A percentile compares a stretch with the other conserved stretches of the same genome.
phyloP scores from a whole-genome alignment of 768 basidiomycete species.

The Pseudohyphozyma bogoriensis region DNA sequence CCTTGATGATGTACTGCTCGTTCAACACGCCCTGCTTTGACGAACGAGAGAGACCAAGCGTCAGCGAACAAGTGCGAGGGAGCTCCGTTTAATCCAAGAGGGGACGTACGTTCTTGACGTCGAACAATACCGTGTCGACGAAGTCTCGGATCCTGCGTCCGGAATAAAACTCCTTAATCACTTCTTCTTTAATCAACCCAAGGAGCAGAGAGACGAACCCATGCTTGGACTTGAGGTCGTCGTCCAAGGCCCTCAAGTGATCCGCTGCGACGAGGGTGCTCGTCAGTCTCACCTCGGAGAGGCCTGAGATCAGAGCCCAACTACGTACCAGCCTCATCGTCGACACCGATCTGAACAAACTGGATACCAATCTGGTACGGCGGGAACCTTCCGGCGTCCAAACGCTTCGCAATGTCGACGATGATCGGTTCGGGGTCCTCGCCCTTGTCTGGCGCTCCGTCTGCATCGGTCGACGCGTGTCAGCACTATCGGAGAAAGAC shows the following conservation, averaged over 20 bases:
- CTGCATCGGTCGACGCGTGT: background rate
- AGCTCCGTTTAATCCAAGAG: background rate
- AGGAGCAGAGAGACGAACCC: background rate
- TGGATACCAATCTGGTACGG: slow-evolving; percentile 42
- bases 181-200: background rate
- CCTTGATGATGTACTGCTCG: slow-evolving; percentile 21
- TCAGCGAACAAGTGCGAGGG: background rate
- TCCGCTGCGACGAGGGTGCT: background rate
- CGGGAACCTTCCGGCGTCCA: slow-evolving; percentile 7
- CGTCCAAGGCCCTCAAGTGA: slow-evolving; percentile 9
- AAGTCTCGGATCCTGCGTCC: slow-evolving; percentile 22
- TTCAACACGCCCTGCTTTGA: slow-evolving; percentile 1
- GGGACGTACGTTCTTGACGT: background rate
- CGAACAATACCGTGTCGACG: slow-evolving; percentile 25
- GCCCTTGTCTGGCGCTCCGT: slow-evolving; percentile 24
- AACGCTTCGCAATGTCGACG: slow-evolving; percentile 12
- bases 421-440: slow-evolving; percentile 15
- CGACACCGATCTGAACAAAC: slow-evolving; percentile 60
- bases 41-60: background rate
- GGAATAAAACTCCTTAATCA: background rate
- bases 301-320: no score
- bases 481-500: no score
- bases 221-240: slow-evolving; percentile 16
- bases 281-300: background rate
- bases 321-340: slow-evolving; percentile 16